Evolutionary conservation across 441 rosid genomes (phyloP), one percentile per base, ranked within the genome.

Genomic region (Euphorbia corollata): DNA sequence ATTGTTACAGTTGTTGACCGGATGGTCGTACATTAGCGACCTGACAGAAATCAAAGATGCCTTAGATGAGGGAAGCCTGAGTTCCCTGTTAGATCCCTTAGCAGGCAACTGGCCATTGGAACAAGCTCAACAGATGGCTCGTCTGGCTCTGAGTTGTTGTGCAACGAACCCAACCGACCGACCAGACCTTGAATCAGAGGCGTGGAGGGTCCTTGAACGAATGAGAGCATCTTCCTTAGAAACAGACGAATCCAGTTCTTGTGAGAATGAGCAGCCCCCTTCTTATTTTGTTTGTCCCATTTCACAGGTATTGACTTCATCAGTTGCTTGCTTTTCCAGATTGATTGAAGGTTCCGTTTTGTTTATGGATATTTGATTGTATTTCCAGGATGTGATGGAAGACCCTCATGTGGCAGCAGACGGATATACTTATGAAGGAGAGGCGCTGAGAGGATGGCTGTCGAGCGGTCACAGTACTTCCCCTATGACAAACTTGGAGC

Each of bases 41-140:
- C 61, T 64, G 59, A 86, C 75, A 63, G 96, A 86, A 73, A 87
- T 87, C 73, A 83, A 78, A 67, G 67, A 73, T 64, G 93, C 86
- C 3, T 34, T 91, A 5, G 83, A 83, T 60, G 74, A 67, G 39
- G 87, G 85, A 67, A 79, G 71, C 27, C 70, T 91, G 76, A 77
- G 71, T 73, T 58, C 64, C 55, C 71, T 82, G 6, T 73, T 94
- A 79, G 99, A 94, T 75, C 94, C 90, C 55, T 70, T 84, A 73
- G 97, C 92, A 9, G 97, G 97, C 45, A 96, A 91, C 68, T 94
- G 97, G 99, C 97, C 99, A 2, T 81, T 84, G 81, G 89, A 82
- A 70, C 92, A 82, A 76, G 97, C 97, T 8, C 85, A 85, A 80
- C 96, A 86, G 79, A 77, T 94, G 75, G 80, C 96, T 77, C 79